Percentiles rank a stretch among this genome's conserved stretches.
Evolutionary conservation across 2,329 filamentous ascomycete species (phyloP).

Genomic region (Colletotrichum navitas): DNA sequence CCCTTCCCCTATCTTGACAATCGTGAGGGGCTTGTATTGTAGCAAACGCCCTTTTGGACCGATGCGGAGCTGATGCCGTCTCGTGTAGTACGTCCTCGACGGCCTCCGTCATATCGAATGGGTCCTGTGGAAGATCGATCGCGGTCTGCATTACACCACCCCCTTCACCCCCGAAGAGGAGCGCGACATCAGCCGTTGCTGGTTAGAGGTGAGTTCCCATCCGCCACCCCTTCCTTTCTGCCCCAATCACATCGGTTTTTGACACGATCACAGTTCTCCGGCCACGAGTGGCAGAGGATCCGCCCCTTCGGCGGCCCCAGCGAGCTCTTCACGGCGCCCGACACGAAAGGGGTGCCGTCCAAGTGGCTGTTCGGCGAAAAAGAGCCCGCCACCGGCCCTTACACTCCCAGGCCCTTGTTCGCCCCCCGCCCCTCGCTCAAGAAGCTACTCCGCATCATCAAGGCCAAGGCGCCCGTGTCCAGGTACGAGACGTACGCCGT

Average conservation of each 20-base stretch:
- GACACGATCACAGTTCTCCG: slow-evolving; percentile 22
- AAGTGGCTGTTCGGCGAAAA: no score
- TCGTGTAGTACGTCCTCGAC: slow-evolving; percentile 31
- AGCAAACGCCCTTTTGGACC: background rate
- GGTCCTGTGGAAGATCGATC: slow-evolving; percentile 14
- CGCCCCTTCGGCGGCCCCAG: background rate
- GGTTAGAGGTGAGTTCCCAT: slow-evolving; percentile 9
- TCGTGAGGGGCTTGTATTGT: no score
- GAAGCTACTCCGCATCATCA: slow-evolving; percentile 34
- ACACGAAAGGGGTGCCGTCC: no score
- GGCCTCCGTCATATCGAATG: slow-evolving; percentile 38
- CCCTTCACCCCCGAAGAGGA: slow-evolving; percentile 32
- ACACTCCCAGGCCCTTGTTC: background rate
- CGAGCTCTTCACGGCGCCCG: no score
- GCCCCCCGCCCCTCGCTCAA: slow-evolving; percentile 21
- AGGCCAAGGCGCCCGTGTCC: slow-evolving; percentile 11
- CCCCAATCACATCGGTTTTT: background rate
- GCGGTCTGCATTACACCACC: slow-evolving; percentile 17
- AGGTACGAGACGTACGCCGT: slow-evolving; percentile 34
- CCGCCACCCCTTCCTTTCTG: no score
- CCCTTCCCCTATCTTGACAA: background rate
- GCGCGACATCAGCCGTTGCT: slow-evolving; percentile 28
- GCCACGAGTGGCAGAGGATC: slow-evolving; percentile 15
- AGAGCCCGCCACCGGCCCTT: background rate
- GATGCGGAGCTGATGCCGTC: background rate